Evolutionary conservation across 352 stramenopile genomes (phyloP), one percentile per base, ranked within the genome.

Genomic region (Phytophthora podocarpi): DNA sequence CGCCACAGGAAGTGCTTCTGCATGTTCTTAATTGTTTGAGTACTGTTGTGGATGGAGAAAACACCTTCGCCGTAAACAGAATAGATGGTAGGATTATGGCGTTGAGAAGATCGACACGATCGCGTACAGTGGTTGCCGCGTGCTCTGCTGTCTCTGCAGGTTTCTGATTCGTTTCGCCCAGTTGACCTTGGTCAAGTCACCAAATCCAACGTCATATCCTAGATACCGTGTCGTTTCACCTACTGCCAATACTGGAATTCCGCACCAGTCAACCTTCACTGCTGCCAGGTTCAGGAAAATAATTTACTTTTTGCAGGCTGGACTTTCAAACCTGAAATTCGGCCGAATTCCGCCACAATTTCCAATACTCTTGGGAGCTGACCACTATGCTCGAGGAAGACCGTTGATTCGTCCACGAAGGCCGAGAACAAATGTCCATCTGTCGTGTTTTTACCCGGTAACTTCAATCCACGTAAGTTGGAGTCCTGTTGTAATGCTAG

Each of bases 391-490:
- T 39, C 10, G 3, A 53, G 30, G 12, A 41, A 53, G 16, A 53
- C 16, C 10, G 45, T 41, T 15, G 45, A 53, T 11, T 53, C 28
- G 15, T 53, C 45, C 4, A 41, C 16, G 18, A 53, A 41, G 7
- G 45, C 45, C 13, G 45, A 53, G n/a, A 53, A 53, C 11, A 15
- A n/a, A n/a, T n/a, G n/a, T n/a, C n/a, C n/a, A n/a, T 21, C 16
- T 7, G 18, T 10, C 28, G 18, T n/a, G n/a, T n/a, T n/a, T n/a
- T n/a, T n/a, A n/a, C n/a, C n/a, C n/a, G n/a, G n/a, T n/a, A 18
- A 0, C 18, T 20, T 16, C 30, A 31, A 16, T 16, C 45, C 45
- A 18, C 42, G 11, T 7, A 53, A 13, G 3, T 28, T 9, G n/a
- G n/a, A n/a, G n/a, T n/a, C n/a, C n/a, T n/a, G n/a, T n/a, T n/a